A percentile compares a stretch with the other conserved stretches of the same genome.
Conservation (phyloP, 768 basidiomycete species). For the Mycena galericulata region DNA sequence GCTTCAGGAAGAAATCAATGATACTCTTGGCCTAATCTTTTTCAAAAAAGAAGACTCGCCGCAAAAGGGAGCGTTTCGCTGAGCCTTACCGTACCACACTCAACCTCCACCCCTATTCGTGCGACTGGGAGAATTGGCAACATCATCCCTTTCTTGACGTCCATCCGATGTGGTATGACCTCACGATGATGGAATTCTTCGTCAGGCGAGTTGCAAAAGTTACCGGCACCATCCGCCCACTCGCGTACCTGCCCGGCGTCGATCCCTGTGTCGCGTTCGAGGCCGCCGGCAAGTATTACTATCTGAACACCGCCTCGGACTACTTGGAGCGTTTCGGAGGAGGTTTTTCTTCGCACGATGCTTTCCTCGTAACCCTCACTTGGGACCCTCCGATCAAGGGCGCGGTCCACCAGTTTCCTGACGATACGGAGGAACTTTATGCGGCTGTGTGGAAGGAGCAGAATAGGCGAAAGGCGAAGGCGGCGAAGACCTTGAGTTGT, state of each 20-base stretch:
- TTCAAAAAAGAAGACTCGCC: conserved; percentile 1
- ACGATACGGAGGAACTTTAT: conserved; percentile 11
- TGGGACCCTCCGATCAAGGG: conserved; percentile 1
- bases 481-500: conserved; percentile 1
- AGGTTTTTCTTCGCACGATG: conserved; percentile 4
- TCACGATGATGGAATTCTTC: conserved; percentile 3
- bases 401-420: conserved; percentile 9
- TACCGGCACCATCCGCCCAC: conserved; percentile 1
- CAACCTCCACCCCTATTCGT: conserved; percentile 14
- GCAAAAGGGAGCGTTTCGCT: conserved; percentile 7
- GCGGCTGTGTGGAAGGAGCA: conserved; percentile 5
- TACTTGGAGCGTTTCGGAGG: conserved; percentile 13
- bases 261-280: conserved; percentile 12
- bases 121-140: conserved; percentile 14
- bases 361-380: neutral
- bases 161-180: conserved; percentile 1
- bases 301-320: conserved; percentile 12
- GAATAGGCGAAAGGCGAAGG: neutral
- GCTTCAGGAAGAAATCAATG: conserved; percentile 3
- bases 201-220: conserved; percentile 8
- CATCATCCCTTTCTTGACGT: neutral
- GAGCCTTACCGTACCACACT: conserved; percentile 15
- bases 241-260: conserved; percentile 8
- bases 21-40: conserved; percentile 7
- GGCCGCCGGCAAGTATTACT: conserved; percentile 8